Evolutionary conservation across 805 yeast genomes (phyloP).

Genomic region (Nakazawaea wyomingensis): DNA sequence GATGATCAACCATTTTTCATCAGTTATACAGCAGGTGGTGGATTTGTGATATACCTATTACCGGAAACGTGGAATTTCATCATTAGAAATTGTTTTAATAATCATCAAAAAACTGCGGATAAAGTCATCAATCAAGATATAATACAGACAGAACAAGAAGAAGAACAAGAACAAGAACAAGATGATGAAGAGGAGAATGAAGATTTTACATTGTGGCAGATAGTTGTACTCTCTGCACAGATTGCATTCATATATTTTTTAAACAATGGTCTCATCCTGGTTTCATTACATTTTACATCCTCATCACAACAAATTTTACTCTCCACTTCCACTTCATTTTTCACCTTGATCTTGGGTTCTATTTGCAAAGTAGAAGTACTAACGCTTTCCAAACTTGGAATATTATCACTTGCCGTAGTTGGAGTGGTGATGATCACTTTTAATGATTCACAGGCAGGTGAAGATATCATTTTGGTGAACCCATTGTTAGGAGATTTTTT

Average conservation of each 20-base stretch:
- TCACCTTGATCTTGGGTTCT: conserved; percentile 41
- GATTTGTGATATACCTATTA: conserved; percentile 39
- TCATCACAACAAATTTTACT: conserved; percentile 49
- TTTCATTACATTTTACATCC: conserved; percentile 42
- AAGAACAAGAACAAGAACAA: background rate
- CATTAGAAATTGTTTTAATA: background rate
- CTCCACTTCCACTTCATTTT: conserved; percentile 46
- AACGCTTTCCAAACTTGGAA: conserved; percentile 33
- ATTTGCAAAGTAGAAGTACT: conserved; percentile 36
- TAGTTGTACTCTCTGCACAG: conserved; percentile 31
- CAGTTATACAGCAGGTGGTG: conserved; percentile 42
- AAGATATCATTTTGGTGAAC: conserved; percentile 17
- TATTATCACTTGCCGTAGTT: conserved; percentile 37
- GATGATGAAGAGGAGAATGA: conserved; percentile 1
- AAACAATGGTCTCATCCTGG: conserved; percentile 35
- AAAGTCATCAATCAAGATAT: background rate
- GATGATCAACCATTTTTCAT: conserved; percentile 42
- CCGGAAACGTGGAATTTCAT: conserved; percentile 26
- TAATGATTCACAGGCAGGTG: conserved; percentile 18
- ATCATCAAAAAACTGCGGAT: background rate
- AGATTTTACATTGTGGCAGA: conserved; percentile 22
- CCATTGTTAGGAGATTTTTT: conserved; percentile 40
- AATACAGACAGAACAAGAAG: background rate
- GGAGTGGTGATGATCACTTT: conserved; percentile 44
- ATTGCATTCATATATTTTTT: conserved; percentile 36